Evolutionary conservation across 2,329 filamentous ascomycete species (phyloP).

Genomic region (Pleomassaria siparia): DNA sequence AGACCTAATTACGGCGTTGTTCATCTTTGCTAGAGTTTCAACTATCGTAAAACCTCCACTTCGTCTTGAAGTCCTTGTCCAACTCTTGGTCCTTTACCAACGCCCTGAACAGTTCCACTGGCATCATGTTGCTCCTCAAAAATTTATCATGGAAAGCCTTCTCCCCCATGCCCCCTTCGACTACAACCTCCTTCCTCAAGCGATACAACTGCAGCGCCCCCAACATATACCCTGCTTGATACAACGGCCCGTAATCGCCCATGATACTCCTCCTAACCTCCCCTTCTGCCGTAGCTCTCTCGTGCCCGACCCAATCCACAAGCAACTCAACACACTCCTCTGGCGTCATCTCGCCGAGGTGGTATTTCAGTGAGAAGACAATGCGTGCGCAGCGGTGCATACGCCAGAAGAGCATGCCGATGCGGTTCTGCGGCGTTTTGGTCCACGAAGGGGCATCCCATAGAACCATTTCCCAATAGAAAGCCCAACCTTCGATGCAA

Average conservation of each 20-base stretch:
- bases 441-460: conserved; percentile 57
- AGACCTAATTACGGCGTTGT: too few relatives aligned
- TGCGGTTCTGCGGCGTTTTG: conserved; percentile 52
- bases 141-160: conserved; percentile 60
- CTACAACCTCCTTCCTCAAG: conserved; percentile 54
- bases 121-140: conserved; percentile 55
- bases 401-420: conserved; percentile 63
- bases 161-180: conserved; percentile 42
- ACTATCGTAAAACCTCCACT: conserved; percentile 49
- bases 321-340: conserved; percentile 60
- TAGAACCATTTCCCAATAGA: conserved; percentile 64
- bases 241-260: conserved; percentile 59
- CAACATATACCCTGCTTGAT: conserved; percentile 63
- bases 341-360: conserved; percentile 57
- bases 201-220: conserved; percentile 59
- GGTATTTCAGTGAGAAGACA: conserved; percentile 60
- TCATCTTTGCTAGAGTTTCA: background rate
- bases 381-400: conserved; percentile 65
- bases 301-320: conserved; percentile 60
- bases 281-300: conserved; percentile 61
- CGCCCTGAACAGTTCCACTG: conserved; percentile 57
- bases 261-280: conserved; percentile 60
- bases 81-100: conserved; percentile 49
- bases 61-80: conserved; percentile 47
- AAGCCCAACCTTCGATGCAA: conserved; percentile 62